Conservation (phyloP, 805 yeast species). For the Tetrapisispora phaffii region DNA sequence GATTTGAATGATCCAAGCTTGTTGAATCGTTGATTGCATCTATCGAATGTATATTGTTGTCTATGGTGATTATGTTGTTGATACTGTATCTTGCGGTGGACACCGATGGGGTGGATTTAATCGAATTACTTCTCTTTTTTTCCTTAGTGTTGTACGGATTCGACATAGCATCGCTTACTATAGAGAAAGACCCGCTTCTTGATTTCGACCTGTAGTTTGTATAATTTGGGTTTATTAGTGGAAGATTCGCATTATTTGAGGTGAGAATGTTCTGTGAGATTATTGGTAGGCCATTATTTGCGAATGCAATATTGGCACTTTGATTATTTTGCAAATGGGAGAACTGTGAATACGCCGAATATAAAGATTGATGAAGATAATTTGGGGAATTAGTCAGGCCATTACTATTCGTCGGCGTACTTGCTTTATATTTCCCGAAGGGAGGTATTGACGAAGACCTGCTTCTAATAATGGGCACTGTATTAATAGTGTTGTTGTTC, state of each 20-base stretch:
- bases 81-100: conserved; percentile 2
- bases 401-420: conserved; percentile 11
- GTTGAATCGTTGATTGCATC: neutral
- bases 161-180: conserved; percentile 25
- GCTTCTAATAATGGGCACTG: conserved; percentile 4
- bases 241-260: neutral
- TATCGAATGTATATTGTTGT: conserved; percentile 1
- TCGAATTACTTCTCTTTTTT: conserved; percentile 6
- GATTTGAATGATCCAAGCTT: neutral
- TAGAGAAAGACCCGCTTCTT: conserved; percentile 19
- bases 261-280: neutral
- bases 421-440: conserved; percentile 15
- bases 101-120: conserved; percentile 1
- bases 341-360: conserved; percentile 20
- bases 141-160: neutral
- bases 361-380: conserved; percentile 10
- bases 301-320: neutral
- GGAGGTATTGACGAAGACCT: conserved; percentile 25
- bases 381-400: conserved; percentile 2
- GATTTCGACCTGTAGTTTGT: conserved; percentile 21
- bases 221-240: neutral
- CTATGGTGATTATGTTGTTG: neutral
- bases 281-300: neutral
- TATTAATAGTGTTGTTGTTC: neutral
- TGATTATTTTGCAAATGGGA: conserved; percentile 13